These are phyloP conservation scores for Penicillium argentinense DNA, from an alignment of 495 filamentous ascomycete species.

Conservation along the genomic window DNA sequence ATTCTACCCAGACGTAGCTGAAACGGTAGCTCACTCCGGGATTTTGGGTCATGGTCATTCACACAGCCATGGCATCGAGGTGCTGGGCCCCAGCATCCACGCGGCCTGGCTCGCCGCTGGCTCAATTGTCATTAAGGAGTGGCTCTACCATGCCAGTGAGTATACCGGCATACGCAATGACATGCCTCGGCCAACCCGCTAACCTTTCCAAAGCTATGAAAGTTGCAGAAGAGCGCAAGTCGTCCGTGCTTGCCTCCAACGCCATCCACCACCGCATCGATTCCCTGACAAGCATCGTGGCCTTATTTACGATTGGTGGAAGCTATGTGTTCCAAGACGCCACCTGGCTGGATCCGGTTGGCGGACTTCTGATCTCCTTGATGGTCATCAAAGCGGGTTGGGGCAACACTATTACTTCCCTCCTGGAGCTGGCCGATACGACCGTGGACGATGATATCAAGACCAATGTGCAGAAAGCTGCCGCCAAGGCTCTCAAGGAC, in stretches of 20 bases:
- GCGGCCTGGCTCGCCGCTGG: conserved; percentile 95
- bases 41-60: conserved; percentile 55
- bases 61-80: conserved; percentile 58
- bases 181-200: no score
- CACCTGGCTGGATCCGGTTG: conserved; percentile 92
- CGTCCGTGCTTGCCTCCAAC: conserved; percentile 94
- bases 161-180: no score
- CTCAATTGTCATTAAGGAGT: conserved; percentile 90
- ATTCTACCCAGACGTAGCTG: conserved; percentile 71
- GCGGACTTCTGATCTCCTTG: conserved; percentile 83
- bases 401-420: conserved; percentile 76
- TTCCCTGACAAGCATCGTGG: conserved; percentile 90
- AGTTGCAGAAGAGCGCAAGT: conserved; percentile 90
- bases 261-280: conserved; percentile 96
- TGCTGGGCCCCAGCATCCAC: conserved; percentile 75
- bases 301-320: conserved; percentile 80
- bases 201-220: conserved; percentile 90
- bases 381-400: conserved; percentile 92
- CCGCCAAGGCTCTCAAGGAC: conserved; percentile 55
- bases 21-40: conserved; percentile 58
- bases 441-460: conserved; percentile 82
- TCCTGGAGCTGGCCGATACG: conserved; percentile 88
- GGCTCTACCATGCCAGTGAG: conserved; percentile 94
- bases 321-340: conserved; percentile 83
- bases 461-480: conserved; percentile 61